phyloP scores from a whole-genome alignment of 345 rosid genomes.

The Rhizophora mangle region DNA sequence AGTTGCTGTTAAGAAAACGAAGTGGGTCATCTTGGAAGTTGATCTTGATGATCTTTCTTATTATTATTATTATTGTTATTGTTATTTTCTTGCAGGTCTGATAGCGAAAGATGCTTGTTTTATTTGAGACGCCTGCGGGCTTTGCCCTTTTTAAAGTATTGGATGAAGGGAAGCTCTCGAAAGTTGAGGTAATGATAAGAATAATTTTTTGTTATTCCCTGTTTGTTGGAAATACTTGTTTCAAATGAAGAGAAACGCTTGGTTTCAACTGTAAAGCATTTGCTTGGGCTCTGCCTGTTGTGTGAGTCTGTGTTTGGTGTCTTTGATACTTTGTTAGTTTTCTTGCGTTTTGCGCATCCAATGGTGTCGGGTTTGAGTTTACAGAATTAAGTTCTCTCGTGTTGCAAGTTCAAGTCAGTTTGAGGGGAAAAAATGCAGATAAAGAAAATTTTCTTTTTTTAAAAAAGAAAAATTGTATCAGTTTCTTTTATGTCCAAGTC shows the following conservation, averaged over 20 bases:
- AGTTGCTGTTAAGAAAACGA: too few species aligned
- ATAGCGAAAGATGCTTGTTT: slow-evolving; percentile 42
- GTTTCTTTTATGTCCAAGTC: not conserved
- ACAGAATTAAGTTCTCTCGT: too few species aligned
- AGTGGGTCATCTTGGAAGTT: not conserved
- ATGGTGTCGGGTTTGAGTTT: too few species aligned
- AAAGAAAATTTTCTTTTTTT: not conserved
- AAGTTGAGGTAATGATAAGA: slow-evolving; percentile 45
- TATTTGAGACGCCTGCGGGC: slow-evolving; percentile 69
- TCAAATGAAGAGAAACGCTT: too few species aligned
- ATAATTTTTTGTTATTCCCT: not conserved
- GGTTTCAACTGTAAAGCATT: too few species aligned
- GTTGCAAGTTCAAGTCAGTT: too few species aligned
- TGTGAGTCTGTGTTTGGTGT: too few species aligned
- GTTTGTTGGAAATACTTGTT: not conserved
- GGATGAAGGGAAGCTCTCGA: slow-evolving; percentile 59
- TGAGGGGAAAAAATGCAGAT: too few species aligned
- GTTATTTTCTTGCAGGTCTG: not conserved
- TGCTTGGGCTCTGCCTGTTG: too few species aligned
- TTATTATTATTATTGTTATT: not conserved
- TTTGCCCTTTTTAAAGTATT: slow-evolving; percentile 58
- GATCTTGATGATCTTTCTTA: not conserved
- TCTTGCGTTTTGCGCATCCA: too few species aligned
- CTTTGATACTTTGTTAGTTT: too few species aligned
- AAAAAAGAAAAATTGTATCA: not conserved